These are phyloP conservation scores for Dactylellina leptospora DNA, from an alignment of 2,329 filamentous ascomycete genomes.

Conservation along the genomic window DNA sequence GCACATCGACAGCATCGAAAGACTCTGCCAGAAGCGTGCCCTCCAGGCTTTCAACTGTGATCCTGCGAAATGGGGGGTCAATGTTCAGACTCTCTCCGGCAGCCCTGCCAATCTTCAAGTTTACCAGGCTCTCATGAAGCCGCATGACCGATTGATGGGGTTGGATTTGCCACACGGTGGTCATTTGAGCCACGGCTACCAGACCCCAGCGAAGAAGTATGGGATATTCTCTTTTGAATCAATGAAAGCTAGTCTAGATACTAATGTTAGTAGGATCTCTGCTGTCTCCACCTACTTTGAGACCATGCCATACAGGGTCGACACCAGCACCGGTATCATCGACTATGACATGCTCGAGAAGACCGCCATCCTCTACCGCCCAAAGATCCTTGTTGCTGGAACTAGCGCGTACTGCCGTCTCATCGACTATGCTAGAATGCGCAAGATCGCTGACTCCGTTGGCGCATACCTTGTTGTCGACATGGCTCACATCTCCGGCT, in stretches of 20 bases:
- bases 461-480: slow-evolving; percentile 95
- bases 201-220: slow-evolving; percentile 89
- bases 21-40: slow-evolving; percentile 91
- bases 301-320: slow-evolving; percentile 94
- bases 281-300: slow-evolving; percentile 99
- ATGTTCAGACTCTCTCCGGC: slow-evolving; percentile 92
- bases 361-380: slow-evolving; percentile 88
- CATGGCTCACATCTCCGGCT: slow-evolving; percentile 98
- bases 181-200: slow-evolving; percentile 96
- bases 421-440: slow-evolving; percentile 97
- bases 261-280: slow-evolving; percentile 73
- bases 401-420: slow-evolving; percentile 98
- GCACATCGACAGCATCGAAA: slow-evolving; percentile 96
- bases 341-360: slow-evolving; percentile 94
- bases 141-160: slow-evolving; percentile 96
- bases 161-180: slow-evolving; percentile 93
- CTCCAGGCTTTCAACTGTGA: slow-evolving; percentile 90
- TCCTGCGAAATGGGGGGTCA: slow-evolving; percentile 93
- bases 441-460: slow-evolving; percentile 90
- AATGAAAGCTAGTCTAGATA: slow-evolving; percentile 1
- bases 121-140: slow-evolving; percentile 96
- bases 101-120: slow-evolving; percentile 97
- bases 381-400: slow-evolving; percentile 94
- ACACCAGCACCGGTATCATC: slow-evolving; percentile 90
- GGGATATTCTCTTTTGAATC: slow-evolving; percentile 58